Evolutionary conservation across 495 filamentous ascomycete species (phyloP).

Genomic region (Xylaria grammica): DNA sequence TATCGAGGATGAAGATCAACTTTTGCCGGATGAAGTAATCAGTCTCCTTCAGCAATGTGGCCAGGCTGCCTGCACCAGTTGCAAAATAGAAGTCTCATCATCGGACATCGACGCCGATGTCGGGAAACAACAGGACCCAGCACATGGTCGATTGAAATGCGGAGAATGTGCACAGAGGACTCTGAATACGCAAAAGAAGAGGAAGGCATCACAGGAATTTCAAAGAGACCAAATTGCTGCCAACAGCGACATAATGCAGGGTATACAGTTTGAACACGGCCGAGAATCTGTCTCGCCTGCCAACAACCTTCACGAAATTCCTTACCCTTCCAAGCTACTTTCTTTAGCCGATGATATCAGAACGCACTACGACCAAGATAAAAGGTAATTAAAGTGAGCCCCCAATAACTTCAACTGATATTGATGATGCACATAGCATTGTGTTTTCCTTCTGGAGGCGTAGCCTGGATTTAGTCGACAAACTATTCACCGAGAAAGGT

Average conservation of each 20-base stretch:
- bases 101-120: neutral
- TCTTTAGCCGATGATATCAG: neutral
- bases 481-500: constrained; percentile 12
- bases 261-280: neutral
- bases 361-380: neutral
- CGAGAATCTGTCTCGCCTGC: neutral
- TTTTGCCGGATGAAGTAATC: constrained; percentile 34
- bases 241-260: neutral
- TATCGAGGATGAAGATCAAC: neutral
- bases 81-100: constrained; percentile 1
- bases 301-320: neutral
- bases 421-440: constrained; percentile 36
- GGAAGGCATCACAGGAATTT: neutral
- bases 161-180: neutral
- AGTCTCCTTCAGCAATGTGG: constrained; percentile 16
- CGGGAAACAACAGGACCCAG: neutral
- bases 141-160: neutral
- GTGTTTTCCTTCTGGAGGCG: constrained; percentile 57
- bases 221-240: neutral
- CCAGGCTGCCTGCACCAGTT: constrained; percentile 11
- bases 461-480: constrained; percentile 43
- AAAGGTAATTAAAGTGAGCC: neutral
- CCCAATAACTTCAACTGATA: neutral
- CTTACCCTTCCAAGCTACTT: neutral
- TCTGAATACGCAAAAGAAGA: neutral